Base-by-base conservation (phyloP, 148 eudicot genomes). In the Diospyros lotus region DNA sequence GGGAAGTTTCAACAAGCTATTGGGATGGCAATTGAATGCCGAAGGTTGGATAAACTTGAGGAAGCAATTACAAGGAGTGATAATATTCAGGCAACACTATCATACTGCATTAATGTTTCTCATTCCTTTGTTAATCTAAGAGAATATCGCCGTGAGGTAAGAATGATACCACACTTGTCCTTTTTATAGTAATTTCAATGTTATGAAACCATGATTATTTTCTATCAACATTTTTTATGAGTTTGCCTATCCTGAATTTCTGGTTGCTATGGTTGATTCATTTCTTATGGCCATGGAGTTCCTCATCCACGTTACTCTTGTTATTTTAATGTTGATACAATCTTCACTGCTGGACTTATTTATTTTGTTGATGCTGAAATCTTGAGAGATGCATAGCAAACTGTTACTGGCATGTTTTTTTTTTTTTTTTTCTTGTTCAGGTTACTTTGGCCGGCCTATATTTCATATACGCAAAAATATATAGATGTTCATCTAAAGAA, bases 71-170 rank as follows among this genome's bases (percentile, higher is more conserved):
- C 79, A 73, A 87, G 79, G 85, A 91, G 96, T 83, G 93, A 92
- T 74, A 95, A 88, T 78, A 78, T 90, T 72, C 90, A 89, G 69
- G 84, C 88, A 72, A 89, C 90, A 63, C 80, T 92, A 68, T 81
- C 92, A 64, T 95, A 95, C 77, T 92, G 98, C 79, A 92, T 88
- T 41, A 85, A 88, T 84, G 83, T 90, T 54, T 88, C 94, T 63
- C 96, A 95, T 76, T 60, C 87, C 2, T 89, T 85, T 68, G 98
- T 95, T 48, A 90, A 81, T 73, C 87, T 84, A 1, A 86, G 98
- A 80, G 96, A 88, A 80, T 95, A 95, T 78, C 86, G 97, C 50
- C 89, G 46, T n/a, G 98, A 95, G 97, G 98, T 95, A 75, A 82
- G 79, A 52, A 11, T 45, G 18, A 10, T 46, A 4, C 67, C 43